These are phyloP conservation scores for Diversispora eburnea DNA, from an alignment of 192 early-diverging fungal species.

Conservation along the genomic window DNA sequence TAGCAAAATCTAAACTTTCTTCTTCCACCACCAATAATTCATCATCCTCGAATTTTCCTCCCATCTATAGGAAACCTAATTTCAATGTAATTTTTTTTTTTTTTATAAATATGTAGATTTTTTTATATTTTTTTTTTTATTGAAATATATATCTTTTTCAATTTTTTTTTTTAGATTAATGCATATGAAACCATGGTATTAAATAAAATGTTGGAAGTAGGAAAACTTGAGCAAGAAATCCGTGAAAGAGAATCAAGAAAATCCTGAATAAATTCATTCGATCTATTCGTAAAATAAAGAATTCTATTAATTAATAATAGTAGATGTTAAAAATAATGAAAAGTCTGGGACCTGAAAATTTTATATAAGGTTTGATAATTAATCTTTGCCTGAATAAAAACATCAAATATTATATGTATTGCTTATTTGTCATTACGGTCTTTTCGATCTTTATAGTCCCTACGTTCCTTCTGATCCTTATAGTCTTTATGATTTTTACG, in stretches of 20 bases:
- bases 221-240: not conserved
- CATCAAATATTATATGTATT: too few relatives aligned
- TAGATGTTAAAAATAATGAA: too few relatives aligned
- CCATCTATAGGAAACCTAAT: not conserved
- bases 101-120: not conserved
- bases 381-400: too few relatives aligned
- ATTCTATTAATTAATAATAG: too few relatives aligned
- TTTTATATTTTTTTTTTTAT: not conserved
- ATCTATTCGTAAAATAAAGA: too few relatives aligned
- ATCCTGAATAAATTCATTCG: too few relatives aligned
- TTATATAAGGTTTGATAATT: too few relatives aligned
- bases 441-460: too few relatives aligned
- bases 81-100: not conserved
- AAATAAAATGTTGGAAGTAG: slow-evolving; percentile 1
- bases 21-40: not conserved
- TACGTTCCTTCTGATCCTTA: too few relatives aligned
- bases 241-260: not conserved
- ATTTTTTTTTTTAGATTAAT: not conserved
- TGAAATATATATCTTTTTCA: not conserved
- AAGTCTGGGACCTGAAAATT: too few relatives aligned
- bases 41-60: not conserved
- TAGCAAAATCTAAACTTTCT: not conserved
- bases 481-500: too few relatives aligned
- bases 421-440: too few relatives aligned
- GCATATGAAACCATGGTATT: not conserved